Evolutionary conservation across 805 yeast genomes (phyloP).

Genomic region (Hanseniaspora guilliermondii): DNA sequence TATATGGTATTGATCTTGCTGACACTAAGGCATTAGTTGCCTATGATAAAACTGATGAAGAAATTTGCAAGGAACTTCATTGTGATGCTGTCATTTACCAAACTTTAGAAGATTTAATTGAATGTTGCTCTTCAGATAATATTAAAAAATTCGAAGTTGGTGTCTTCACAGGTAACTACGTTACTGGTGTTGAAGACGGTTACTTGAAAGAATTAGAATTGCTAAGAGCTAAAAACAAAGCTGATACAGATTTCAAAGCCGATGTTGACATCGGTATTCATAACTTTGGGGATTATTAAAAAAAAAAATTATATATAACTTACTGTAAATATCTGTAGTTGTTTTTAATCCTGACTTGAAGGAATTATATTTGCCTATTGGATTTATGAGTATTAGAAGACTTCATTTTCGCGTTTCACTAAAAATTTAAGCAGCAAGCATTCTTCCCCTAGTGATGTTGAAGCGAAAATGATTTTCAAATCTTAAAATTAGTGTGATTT

Average conservation of each 20-base stretch:
- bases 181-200: slow-evolving; percentile 83
- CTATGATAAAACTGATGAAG: slow-evolving; percentile 58
- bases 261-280: slow-evolving; percentile 57
- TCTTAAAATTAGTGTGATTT: no score
- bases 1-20: slow-evolving; percentile 94
- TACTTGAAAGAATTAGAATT: slow-evolving; percentile 72
- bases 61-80: slow-evolving; percentile 65
- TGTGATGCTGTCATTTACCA: slow-evolving; percentile 90
- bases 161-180: slow-evolving; percentile 86
- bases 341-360: background rate
- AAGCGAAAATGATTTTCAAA: no score
- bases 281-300: slow-evolving; percentile 42
- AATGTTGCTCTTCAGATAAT: slow-evolving; percentile 49
- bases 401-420: no score
- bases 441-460: no score
- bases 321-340: background rate
- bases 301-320: background rate
- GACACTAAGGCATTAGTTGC: slow-evolving; percentile 91
- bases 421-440: no score
- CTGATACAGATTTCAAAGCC: slow-evolving; percentile 59
- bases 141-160: slow-evolving; percentile 73
- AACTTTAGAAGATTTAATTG: slow-evolving; percentile 66
- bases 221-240: slow-evolving; percentile 66
- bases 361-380: no score
- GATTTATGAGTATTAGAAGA: no score